Evolutionary conservation across 345 rosid genomes (phyloP).

Genomic region (Hirschfeldia incana): DNA sequence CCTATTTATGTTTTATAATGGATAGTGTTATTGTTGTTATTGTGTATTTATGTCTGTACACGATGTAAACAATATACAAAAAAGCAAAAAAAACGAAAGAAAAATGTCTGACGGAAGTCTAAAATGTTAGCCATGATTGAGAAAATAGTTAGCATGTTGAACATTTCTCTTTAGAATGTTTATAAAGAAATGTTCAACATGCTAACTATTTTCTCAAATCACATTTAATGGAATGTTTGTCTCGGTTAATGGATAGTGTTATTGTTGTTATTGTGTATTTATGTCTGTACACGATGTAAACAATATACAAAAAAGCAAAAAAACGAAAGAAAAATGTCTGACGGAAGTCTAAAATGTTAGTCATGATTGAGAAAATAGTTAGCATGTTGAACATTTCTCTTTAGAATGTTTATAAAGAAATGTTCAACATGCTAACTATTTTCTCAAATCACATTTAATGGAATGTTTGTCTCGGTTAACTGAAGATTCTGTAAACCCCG

Average conservation of each 20-base stretch:
- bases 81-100: conserved; percentile 3
- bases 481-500: conserved; percentile 18
- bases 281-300: neutral
- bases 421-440: neutral
- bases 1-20: neutral
- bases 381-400: neutral
- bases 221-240: neutral
- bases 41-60: neutral
- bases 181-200: neutral
- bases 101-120: conserved; percentile 7
- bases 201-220: neutral
- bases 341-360: neutral
- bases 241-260: neutral
- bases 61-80: neutral
- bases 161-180: too few species aligned
- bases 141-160: neutral
- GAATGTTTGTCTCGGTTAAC: conserved; percentile 16
- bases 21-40: neutral
- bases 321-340: conserved; percentile 13
- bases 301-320: neutral
- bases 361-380: neutral
- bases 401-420: neutral
- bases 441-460: neutral
- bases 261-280: neutral
- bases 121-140: neutral